Conservation (phyloP, 2,329 filamentous ascomycete genomes). For the Leptodontidium sp. region DNA sequence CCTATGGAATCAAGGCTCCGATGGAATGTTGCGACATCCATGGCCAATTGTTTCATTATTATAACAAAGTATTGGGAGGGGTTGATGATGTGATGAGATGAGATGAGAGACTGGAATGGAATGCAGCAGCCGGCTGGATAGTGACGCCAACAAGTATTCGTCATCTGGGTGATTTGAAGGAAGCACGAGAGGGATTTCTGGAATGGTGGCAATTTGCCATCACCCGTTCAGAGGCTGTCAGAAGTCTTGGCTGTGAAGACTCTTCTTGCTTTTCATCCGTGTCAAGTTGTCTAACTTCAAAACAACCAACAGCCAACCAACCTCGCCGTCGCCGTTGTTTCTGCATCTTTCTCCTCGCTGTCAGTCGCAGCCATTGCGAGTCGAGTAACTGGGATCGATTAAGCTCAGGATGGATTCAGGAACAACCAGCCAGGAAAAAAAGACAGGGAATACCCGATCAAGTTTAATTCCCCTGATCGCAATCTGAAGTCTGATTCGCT, state of each 20-base stretch:
- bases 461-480: slow-evolving; percentile 1
- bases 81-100: neutral
- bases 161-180: neutral
- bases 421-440: neutral
- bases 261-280: no score
- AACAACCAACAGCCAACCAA: neutral
- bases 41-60: neutral
- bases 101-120: neutral
- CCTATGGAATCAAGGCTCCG: slow-evolving; percentile 5
- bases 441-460: neutral
- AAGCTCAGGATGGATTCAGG: neutral
- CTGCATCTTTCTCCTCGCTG: neutral
- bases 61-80: slow-evolving; percentile 4
- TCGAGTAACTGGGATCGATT: neutral
- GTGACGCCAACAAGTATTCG: neutral
- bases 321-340: neutral
- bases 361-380: no score
- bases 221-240: neutral
- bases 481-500: slow-evolving; percentile 5
- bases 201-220: neutral
- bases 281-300: no score
- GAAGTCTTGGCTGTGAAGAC: neutral
- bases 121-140: neutral
- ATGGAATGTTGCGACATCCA: slow-evolving; percentile 8
- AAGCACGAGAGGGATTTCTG: neutral